These are phyloP conservation scores for Croton setiger DNA, from an alignment of 441 rosid genomes.

Conservation along the genomic window DNA sequence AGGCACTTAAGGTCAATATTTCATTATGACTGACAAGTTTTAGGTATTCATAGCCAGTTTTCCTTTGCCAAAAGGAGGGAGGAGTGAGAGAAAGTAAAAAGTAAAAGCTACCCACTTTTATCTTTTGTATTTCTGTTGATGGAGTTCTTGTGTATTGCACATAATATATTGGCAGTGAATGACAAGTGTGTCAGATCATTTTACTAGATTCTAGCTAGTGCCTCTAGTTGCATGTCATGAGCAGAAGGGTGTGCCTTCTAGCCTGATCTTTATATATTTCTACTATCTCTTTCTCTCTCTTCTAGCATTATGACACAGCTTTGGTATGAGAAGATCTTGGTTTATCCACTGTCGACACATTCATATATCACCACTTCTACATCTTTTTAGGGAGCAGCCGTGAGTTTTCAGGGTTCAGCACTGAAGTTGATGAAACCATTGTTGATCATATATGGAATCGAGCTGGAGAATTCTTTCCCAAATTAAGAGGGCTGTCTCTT, in stretches of 20 bases:
- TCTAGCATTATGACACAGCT: not conserved
- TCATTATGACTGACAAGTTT: not conserved
- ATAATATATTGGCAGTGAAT: not conserved
- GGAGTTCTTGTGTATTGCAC: not conserved
- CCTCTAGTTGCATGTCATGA: not conserved
- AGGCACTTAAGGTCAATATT: not conserved
- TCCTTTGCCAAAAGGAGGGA: not conserved
- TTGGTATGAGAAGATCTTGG: constrained; percentile 1
- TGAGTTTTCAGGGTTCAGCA: constrained; percentile 67
- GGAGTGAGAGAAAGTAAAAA: too few relatives aligned
- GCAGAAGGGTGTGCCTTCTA: not conserved
- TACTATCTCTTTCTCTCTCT: not conserved
- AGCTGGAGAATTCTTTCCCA: constrained; percentile 77
- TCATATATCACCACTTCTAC: constrained; percentile 11
- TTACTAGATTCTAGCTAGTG: not conserved
- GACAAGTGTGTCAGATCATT: not conserved
- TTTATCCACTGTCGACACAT: not conserved
- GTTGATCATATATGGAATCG: constrained; percentile 64
- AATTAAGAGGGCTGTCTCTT: constrained; percentile 46
- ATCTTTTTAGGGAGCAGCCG: constrained; percentile 75
- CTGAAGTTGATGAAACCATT: constrained; percentile 59
- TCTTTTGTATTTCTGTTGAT: not conserved
- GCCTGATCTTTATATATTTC: not conserved
- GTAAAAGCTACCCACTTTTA: not conserved
- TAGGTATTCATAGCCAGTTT: not conserved